Evolutionary conservation across 805 yeast species (phyloP).

Genomic region (Hermanozyma aechmeae): DNA sequence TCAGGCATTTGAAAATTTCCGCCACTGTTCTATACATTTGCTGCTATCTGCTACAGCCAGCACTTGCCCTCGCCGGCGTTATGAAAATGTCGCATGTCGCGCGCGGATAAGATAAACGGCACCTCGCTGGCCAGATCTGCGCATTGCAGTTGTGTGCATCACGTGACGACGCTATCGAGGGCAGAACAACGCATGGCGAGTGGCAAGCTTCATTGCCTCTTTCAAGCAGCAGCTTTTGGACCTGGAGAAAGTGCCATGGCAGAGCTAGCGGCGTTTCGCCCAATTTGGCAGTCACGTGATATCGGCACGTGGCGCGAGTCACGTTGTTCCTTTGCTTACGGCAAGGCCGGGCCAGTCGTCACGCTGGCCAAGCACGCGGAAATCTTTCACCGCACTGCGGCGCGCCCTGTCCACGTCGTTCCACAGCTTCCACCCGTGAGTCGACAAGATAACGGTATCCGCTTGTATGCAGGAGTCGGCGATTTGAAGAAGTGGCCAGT

Average conservation of each 20-base stretch:
- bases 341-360: too few relatives aligned
- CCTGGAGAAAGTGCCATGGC: slow-evolving; percentile 3
- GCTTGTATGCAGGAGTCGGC: slow-evolving; percentile 2
- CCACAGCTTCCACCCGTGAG: slow-evolving; percentile 5
- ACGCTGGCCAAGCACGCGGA: too few relatives aligned
- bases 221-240: slow-evolving; percentile 1
- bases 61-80: background rate
- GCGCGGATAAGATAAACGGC: slow-evolving; percentile 3
- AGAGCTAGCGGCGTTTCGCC: slow-evolving; percentile 1
- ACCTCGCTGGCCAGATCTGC: too few relatives aligned
- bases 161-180: slow-evolving; percentile 5
- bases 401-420: background rate
- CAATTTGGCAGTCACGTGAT: too few relatives aligned
- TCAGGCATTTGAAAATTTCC: too few relatives aligned
- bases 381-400: too few relatives aligned
- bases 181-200: slow-evolving; percentile 7
- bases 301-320: too few relatives aligned
- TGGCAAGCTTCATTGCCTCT: slow-evolving; percentile 1
- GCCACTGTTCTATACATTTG: too few relatives aligned
- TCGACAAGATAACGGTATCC: slow-evolving; percentile 2
- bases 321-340: too few relatives aligned
- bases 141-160: too few relatives aligned
- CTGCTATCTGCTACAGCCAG: background rate
- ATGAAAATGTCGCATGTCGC: slow-evolving; percentile 1
- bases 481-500: slow-evolving; percentile 2